Base-by-base conservation (phyloP, 106 monocot genomes). In the Platanthera guangdongensis region DNA sequence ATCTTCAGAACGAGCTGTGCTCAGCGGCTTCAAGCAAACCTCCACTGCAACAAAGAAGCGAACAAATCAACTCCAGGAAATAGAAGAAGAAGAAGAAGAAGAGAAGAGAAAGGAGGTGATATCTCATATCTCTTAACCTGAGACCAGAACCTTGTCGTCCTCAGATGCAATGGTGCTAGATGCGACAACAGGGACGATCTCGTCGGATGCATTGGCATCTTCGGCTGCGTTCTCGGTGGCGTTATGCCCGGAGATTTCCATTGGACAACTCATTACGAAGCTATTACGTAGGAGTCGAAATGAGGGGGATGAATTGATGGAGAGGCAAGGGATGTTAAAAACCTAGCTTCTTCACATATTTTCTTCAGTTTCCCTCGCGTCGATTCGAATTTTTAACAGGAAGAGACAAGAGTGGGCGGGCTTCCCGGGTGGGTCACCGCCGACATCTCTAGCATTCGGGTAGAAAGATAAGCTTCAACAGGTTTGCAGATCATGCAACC, bases 1-100 rank as follows among this genome's bases (percentile, higher is more conserved):
- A 59, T 99, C 94, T 25, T 94, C 90, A 4, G 53, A 55, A 6
- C 88, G 88, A 53, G 99, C 90, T 10, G 88, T 88, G 84, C 99
- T 99, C 4, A 86, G 75, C 47, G 87, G 75, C 59, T 84, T 85
- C 86, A 99, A 72, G 80, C 92, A 87, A 22, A 99, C 94, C 88
- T 99, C 99, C 72, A 99, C 99, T 99, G 83, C 77, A 84, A 67
- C 22, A 18, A 68, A 74, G 5, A 67, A 52, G 63, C 51, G 13
- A 75, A 9, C 21, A 12, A 8, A 68, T 47, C 28, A 77, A 14
- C n/a, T 9, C 0, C 8, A 50, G 9, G 19, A 32, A 48, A 60
- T 12, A 9, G 50, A 7, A 65, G 12, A 5, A 9, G 57, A 7
- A 65, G 12, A 5, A 9, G 57, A 8, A 45, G 62, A 63, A 5